Evolutionary conservation across 1,284 basidiomycete species (phyloP), one percentile per base, ranked within the genome.

Genomic region (Moniliella sp.): DNA sequence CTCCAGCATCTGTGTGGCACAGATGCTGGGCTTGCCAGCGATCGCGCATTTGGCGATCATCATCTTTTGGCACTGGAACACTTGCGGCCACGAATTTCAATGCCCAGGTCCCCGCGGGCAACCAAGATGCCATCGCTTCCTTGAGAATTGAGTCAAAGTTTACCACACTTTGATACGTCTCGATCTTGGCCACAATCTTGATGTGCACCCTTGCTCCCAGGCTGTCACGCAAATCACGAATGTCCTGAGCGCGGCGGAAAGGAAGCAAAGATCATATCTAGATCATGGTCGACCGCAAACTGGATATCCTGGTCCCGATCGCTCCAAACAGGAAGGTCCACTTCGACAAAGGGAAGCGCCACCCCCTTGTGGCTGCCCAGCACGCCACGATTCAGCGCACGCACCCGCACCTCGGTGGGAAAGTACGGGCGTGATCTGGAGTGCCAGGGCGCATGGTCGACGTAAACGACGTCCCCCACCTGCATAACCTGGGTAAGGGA

Each of bases 1-100:
- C 70, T 99, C 91, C 50, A 99, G 76, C 91, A 99, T 97, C 66
- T 99, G 91, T 12, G 91, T 99, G 14, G 91, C 91, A 50, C 91
- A 91, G 59, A 99, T 97, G 57, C 82, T 79, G 32, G 91, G 86
- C 69, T 99, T 59, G 34, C 57, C 57, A 14, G 48, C 51, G 34
- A 59, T 56, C 46, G 57, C 58, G 56, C 55, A 57, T 41, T 56
- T 57, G 40, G 48, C 37, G 35, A 59, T 58, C 46, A 59, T 59
- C 57, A 57, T 57, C 50, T 59, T 59, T 36, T 59, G 57, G 2
- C 53, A 55, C 45, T 57, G 47, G 35, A 58, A 58, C 15, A 59
- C 57, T 45, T 59, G 52, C 7, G 52, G 55, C n/a, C 84, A 15
- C 91, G 91, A 32, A 59, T 59, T 42, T 59, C 57, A 31, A 59